Percentiles rank a stretch among this genome's conserved stretches.
Evolutionary conservation across 192 early-diverging fungal genomes (phyloP).

Genomic region (Podila horticola): DNA sequence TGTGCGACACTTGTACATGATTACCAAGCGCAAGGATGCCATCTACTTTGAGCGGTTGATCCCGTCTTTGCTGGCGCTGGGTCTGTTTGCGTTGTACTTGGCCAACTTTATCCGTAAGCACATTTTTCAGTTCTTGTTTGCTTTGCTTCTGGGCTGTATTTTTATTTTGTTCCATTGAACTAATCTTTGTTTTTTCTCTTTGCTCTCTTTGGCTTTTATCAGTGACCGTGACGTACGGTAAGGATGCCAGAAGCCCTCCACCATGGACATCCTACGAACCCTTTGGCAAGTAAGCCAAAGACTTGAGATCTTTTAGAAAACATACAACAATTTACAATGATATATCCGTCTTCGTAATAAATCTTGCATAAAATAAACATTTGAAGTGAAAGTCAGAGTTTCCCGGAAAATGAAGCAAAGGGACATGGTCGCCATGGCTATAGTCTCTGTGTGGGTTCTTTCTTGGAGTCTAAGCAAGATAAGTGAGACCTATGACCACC

Average conservation of each 20-base stretch:
- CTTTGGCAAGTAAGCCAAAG: background rate
- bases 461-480: too few species aligned
- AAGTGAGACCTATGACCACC: too few species aligned
- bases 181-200: background rate
- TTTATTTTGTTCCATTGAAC: background rate
- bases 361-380: too few species aligned
- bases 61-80: slow-evolving; percentile 26
- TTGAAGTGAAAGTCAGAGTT: too few species aligned
- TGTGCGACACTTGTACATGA: slow-evolving; percentile 32
- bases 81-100: slow-evolving; percentile 8
- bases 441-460: too few species aligned
- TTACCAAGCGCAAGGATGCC: slow-evolving; percentile 34
- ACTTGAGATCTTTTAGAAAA: background rate
- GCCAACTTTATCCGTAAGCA: slow-evolving; percentile 39
- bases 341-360: too few species aligned
- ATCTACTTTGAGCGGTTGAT: slow-evolving; percentile 10
- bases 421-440: too few species aligned
- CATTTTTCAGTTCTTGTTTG: background rate
- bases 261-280: slow-evolving; percentile 4
- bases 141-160: background rate
- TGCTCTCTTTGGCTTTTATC: background rate
- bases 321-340: background rate
- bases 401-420: too few species aligned
- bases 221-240: slow-evolving; percentile 30
- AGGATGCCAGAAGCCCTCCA: slow-evolving; percentile 9